phyloP scores from a whole-genome alignment of 2,329 filamentous ascomycete species.

The Aaosphaeria arxii region DNA sequence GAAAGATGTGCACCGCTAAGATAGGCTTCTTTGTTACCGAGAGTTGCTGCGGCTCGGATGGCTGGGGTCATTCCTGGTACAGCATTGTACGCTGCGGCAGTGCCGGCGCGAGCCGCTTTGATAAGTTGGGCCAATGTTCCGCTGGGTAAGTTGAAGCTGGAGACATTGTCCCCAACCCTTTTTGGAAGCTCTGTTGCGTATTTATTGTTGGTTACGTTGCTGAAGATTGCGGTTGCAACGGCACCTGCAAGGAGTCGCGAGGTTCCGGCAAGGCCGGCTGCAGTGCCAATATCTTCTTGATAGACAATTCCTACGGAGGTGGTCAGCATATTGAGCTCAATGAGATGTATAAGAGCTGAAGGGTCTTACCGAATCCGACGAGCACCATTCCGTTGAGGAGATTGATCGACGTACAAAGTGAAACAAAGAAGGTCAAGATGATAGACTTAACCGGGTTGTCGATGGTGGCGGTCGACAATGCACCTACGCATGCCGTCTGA shows the following conservation, averaged over 20 bases:
- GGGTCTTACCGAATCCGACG: slow-evolving; percentile 27
- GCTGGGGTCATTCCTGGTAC: slow-evolving; percentile 27
- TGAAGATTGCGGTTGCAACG: slow-evolving; percentile 26
- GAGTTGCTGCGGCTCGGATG: slow-evolving; percentile 20
- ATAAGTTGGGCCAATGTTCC: slow-evolving; percentile 14
- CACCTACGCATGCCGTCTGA: slow-evolving; percentile 26
- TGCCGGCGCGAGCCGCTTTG: slow-evolving; percentile 18
- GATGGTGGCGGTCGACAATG: slow-evolving; percentile 22
- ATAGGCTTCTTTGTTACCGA: slow-evolving; percentile 28
- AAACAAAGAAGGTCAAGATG: slow-evolving; percentile 25
- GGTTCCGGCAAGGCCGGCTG: slow-evolving; percentile 26
- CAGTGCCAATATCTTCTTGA: slow-evolving; percentile 14
- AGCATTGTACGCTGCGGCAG: slow-evolving; percentile 20
- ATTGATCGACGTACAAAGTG: slow-evolving; percentile 24
- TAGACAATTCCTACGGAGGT: background rate
- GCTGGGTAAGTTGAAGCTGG: slow-evolving; percentile 14
- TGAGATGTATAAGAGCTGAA: slow-evolving; percentile 8
- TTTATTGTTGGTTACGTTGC: slow-evolving; percentile 27
- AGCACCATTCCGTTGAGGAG: slow-evolving; percentile 28
- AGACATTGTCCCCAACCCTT: slow-evolving; percentile 13
- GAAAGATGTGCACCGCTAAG: slow-evolving; percentile 20
- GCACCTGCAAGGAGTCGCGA: slow-evolving; percentile 25
- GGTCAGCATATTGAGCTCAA: background rate
- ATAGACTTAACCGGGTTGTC: slow-evolving; percentile 22
- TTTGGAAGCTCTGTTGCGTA: slow-evolving; percentile 14